A percentile compares a stretch with the other conserved stretches of the same genome.
Conservation (phyloP, 2,329 filamentous ascomycete genomes). For the Arthrobotrys sinensis region DNA sequence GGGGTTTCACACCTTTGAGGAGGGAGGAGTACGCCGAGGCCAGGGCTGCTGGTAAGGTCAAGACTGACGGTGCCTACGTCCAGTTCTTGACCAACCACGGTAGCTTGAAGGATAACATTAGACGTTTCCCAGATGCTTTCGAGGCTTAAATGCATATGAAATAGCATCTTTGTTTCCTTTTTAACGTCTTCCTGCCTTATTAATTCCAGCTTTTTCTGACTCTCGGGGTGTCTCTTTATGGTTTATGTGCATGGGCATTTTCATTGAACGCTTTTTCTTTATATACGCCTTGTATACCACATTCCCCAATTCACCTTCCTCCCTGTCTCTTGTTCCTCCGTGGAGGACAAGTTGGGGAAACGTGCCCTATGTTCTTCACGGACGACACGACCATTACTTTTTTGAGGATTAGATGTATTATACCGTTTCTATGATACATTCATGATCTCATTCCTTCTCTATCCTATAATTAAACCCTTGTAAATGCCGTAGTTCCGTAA, state of each 20-base stretch:
- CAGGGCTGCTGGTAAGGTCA: slow-evolving; percentile 92
- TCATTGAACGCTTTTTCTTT: slow-evolving; percentile 38
- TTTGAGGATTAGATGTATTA: slow-evolving; percentile 56
- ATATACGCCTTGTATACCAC: slow-evolving; percentile 55
- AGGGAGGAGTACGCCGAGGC: slow-evolving; percentile 97
- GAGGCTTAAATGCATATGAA: slow-evolving; percentile 64
- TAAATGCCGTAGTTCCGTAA: background rate
- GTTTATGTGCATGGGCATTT: slow-evolving; percentile 50
- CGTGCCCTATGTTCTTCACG: slow-evolving; percentile 8
- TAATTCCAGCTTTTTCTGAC: slow-evolving; percentile 51
- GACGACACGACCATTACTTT: slow-evolving; percentile 22
- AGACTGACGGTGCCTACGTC: slow-evolving; percentile 98
- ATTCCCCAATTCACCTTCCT: slow-evolving; percentile 12
- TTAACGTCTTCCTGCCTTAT: slow-evolving; percentile 38
- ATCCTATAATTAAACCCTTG: no score
- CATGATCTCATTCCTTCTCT: slow-evolving; percentile 16
- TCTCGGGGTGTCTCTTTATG: slow-evolving; percentile 52
- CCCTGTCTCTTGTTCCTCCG: slow-evolving; percentile 14
- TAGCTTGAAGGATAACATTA: slow-evolving; percentile 86
- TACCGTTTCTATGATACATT: slow-evolving; percentile 45
- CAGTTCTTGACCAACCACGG: slow-evolving; percentile 99
- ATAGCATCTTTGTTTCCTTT: slow-evolving; percentile 41
- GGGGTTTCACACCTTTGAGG: slow-evolving; percentile 98
- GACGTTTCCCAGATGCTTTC: slow-evolving; percentile 95
- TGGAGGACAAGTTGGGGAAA: background rate